These are phyloP conservation scores for Fraxinus nigra DNA, from an alignment of 305 asterid genomes.

Conservation along the genomic window DNA sequence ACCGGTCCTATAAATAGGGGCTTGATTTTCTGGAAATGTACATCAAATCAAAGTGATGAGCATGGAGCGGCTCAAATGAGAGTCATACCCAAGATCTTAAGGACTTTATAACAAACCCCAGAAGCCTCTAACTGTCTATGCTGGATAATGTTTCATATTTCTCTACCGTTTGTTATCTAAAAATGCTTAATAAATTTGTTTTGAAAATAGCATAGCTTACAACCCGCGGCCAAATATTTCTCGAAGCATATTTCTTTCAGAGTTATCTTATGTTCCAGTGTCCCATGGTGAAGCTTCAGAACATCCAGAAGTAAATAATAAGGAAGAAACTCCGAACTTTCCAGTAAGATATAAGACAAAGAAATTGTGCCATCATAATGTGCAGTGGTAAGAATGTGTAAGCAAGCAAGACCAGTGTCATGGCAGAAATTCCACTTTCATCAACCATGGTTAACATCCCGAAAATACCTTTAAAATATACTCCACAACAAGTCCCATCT, in stretches of 20 bases:
- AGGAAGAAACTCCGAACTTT: not conserved
- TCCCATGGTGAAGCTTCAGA: not conserved
- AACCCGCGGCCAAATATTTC: not conserved
- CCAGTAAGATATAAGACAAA: not conserved
- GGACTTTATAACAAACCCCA: not conserved
- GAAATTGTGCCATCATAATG: not conserved
- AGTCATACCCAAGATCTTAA: not conserved
- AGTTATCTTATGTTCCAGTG: not conserved
- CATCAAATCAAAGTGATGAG: not conserved
- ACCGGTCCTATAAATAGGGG: not conserved
- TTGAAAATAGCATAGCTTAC: not conserved
- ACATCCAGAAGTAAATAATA: not conserved
- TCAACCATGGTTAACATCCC: conserved; percentile 22
- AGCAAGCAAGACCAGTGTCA: conserved; percentile 6
- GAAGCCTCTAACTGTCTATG: not conserved
- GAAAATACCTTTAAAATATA: conserved; percentile 78
- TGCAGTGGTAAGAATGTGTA: not conserved
- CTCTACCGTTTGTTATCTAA: not conserved
- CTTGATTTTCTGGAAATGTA: not conserved
- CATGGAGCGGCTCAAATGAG: not conserved
- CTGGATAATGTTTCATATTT: not conserved
- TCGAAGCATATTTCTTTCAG: not conserved
- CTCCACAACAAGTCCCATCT: conserved; percentile 74
- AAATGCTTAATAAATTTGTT: not conserved
- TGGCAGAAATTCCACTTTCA: conserved; percentile 2